Percentiles rank a stretch among this genome's conserved stretches.
phyloP scores from a whole-genome alignment of 176 grass and related monocot species.

The Carex parvula region DNA sequence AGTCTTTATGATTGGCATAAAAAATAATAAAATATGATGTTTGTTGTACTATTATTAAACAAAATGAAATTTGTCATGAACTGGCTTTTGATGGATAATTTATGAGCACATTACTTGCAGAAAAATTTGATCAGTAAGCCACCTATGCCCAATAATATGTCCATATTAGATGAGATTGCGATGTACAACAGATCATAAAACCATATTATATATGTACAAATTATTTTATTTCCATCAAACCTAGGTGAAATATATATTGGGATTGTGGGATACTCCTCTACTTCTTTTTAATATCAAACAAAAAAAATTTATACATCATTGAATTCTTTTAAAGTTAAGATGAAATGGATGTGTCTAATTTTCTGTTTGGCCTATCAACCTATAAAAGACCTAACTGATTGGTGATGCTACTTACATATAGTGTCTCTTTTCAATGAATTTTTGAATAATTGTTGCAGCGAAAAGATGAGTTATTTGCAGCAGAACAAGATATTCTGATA shows the following conservation, averaged over 20 bases:
- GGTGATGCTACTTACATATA: background rate
- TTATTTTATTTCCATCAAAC: background rate
- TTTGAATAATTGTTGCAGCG: conserved; percentile 26
- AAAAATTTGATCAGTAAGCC: background rate
- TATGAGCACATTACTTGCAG: background rate
- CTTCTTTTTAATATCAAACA: background rate
- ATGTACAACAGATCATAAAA: background rate
- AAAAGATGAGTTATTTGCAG: conserved; percentile 51
- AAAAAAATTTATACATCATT: background rate
- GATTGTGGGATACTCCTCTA: background rate
- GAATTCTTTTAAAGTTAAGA: background rate
- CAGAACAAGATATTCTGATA: conserved; percentile 71
- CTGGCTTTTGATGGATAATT: background rate
- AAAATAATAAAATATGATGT: background rate
- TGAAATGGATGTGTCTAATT: background rate
- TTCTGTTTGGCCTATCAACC: background rate
- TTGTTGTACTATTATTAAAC: background rate
- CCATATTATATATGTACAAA: background rate
- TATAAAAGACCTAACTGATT: background rate
- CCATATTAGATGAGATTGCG: background rate
- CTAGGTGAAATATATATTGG: background rate
- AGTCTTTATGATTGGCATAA: background rate
- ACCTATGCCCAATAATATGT: background rate
- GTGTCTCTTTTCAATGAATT: background rate
- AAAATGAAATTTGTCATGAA: background rate